Percentiles rank a stretch among this genome's conserved stretches.
phyloP scores from a whole-genome alignment of 345 rosid species.

The Camelina neglecta region DNA sequence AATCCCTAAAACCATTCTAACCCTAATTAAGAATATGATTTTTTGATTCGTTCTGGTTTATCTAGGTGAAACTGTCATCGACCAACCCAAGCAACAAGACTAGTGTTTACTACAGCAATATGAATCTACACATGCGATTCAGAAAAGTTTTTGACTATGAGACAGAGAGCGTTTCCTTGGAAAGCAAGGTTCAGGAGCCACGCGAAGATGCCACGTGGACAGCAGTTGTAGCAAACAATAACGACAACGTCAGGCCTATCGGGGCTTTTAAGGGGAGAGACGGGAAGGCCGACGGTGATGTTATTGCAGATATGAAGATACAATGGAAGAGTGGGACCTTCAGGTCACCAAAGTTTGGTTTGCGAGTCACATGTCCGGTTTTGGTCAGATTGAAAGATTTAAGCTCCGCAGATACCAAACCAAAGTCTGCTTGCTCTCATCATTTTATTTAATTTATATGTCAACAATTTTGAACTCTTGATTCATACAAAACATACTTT shows the following conservation, averaged over 20 bases:
- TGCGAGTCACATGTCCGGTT: constrained; percentile 32
- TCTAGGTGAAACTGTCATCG: constrained; percentile 29
- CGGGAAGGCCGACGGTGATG: constrained; percentile 5
- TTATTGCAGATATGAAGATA: neutral
- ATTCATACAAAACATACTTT: neutral
- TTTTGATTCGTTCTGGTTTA: neutral
- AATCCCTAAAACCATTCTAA: neutral
- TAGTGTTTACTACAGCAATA: constrained; percentile 15
- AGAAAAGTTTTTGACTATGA: neutral
- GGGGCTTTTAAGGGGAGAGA: constrained; percentile 14
- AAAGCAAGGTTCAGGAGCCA: constrained; percentile 1
- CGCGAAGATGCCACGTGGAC: neutral
- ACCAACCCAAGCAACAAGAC: constrained; percentile 12
- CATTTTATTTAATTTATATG: neutral
- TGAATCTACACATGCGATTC: neutral
- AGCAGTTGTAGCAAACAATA: constrained; percentile 18
- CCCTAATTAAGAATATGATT: neutral
- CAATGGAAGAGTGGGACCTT: neutral
- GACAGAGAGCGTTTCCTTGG: constrained; percentile 27
- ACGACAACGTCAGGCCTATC: neutral
- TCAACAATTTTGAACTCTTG: neutral
- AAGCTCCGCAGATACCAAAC: constrained; percentile 6
- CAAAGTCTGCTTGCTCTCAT: constrained; percentile 10
- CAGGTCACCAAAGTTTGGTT: no score
- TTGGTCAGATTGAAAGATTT: constrained; percentile 24